Conservation (phyloP, 371 early-diverging fungal genomes). For the Actinomucor elegans region DNA sequence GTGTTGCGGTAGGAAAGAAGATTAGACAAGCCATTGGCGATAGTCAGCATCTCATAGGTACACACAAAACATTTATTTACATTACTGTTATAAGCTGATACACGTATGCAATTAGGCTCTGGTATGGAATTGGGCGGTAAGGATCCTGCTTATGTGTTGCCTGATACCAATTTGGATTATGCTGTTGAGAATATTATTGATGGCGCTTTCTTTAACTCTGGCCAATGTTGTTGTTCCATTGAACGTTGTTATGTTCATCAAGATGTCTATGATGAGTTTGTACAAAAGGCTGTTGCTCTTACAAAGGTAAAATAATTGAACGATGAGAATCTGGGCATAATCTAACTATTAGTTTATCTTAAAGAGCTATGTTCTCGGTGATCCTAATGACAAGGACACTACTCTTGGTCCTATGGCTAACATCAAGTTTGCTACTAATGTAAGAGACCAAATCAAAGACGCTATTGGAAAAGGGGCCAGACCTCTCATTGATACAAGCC, state of each 20-base stretch:
- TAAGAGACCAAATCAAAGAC: slow-evolving; percentile 69
- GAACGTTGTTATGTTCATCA: slow-evolving; percentile 86
- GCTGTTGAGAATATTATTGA: slow-evolving; percentile 79
- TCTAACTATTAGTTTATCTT: too few species aligned
- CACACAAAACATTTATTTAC: background rate
- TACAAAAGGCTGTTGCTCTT: slow-evolving; percentile 63
- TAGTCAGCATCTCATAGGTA: slow-evolving; percentile 65
- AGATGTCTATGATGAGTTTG: slow-evolving; percentile 71
- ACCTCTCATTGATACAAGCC: slow-evolving; percentile 57
- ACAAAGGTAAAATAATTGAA: slow-evolving; percentile 56
- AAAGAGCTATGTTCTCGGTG: slow-evolving; percentile 59
- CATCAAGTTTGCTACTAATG: slow-evolving; percentile 64
- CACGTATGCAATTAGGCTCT: slow-evolving; percentile 57
- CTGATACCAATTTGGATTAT: slow-evolving; percentile 71
- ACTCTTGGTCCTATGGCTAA: slow-evolving; percentile 84
- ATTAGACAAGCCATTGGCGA: slow-evolving; percentile 63
- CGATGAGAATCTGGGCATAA: too few species aligned
- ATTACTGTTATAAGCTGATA: too few species aligned
- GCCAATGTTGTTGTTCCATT: slow-evolving; percentile 84
- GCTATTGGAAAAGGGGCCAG: slow-evolving; percentile 77
- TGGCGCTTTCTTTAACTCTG: slow-evolving; percentile 85
- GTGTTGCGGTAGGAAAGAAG: slow-evolving; percentile 72
- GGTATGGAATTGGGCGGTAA: slow-evolving; percentile 88
- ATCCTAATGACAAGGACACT: slow-evolving; percentile 64
- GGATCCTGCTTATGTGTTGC: slow-evolving; percentile 83